phyloP scores from a whole-genome alignment of 768 basidiomycete genomes.

The Amanita pallidorosea region DNA sequence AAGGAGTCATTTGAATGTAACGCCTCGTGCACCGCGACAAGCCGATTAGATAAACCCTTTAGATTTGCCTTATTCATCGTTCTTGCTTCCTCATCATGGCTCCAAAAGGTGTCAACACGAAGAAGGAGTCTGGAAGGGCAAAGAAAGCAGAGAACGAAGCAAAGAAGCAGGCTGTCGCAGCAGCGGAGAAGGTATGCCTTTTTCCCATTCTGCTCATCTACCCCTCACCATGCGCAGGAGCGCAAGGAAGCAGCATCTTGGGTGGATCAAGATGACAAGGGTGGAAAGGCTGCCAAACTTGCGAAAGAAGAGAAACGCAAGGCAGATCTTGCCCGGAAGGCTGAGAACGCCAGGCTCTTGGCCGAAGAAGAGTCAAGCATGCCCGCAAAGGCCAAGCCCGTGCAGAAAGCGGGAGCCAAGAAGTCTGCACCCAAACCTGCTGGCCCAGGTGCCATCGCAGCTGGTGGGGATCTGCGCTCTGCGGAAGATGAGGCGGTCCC shows the following conservation, averaged over 20 bases:
- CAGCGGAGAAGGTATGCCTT: constrained; percentile 45
- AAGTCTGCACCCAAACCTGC: constrained; percentile 50
- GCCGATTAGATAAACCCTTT: constrained; percentile 13
- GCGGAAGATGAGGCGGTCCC: constrained; percentile 17
- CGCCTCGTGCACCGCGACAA: background rate
- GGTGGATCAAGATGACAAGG: constrained; percentile 51
- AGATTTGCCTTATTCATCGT: background rate
- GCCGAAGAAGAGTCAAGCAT: constrained; percentile 76
- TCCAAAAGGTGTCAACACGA: constrained; percentile 81
- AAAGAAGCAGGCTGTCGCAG: constrained; percentile 60
- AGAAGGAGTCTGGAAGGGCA: constrained; percentile 84
- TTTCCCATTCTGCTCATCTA: constrained; percentile 2
- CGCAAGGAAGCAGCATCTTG: constrained; percentile 59
- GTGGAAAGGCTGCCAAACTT: constrained; percentile 50
- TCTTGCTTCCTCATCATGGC: constrained; percentile 41
- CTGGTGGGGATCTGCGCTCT: constrained; percentile 41
- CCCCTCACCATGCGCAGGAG: constrained; percentile 35
- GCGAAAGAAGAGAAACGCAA: constrained; percentile 75
- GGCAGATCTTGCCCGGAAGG: constrained; percentile 77
- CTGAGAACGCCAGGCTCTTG: constrained; percentile 73
- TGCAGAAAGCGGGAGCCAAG: constrained; percentile 48
- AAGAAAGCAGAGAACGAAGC: constrained; percentile 89
- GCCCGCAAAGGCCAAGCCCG: constrained; percentile 47
- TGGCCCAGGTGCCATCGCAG: constrained; percentile 78
- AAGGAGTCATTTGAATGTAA: background rate